Evolutionary conservation across 2,329 filamentous ascomycete species (phyloP).

Genomic region (Aspergillus sergii): DNA sequence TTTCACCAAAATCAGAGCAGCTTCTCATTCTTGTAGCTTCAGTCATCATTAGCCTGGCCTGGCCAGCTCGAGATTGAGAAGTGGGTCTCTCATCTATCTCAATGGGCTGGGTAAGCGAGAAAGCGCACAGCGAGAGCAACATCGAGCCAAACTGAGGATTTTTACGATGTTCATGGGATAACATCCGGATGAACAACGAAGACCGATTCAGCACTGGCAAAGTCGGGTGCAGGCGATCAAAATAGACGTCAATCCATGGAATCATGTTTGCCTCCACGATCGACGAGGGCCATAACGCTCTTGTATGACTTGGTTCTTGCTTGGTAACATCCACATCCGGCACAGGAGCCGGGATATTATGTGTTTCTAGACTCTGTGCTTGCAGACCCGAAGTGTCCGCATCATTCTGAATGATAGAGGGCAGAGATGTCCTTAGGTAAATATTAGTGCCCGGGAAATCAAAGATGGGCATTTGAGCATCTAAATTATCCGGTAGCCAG

Average conservation of each 20-base stretch:
- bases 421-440: constrained; percentile 38
- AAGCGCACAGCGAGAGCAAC: constrained; percentile 46
- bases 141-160: constrained; percentile 49
- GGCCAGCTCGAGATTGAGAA: constrained; percentile 36
- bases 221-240: constrained; percentile 48
- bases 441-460: constrained; percentile 39
- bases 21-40: constrained; percentile 49
- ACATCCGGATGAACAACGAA: constrained; percentile 45
- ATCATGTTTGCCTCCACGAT: constrained; percentile 47
- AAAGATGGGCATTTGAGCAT: constrained; percentile 35
- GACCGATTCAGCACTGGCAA: constrained; percentile 46
- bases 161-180: constrained; percentile 46
- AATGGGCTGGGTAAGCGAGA: constrained; percentile 49
- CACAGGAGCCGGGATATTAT: constrained; percentile 22
- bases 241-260: constrained; percentile 48
- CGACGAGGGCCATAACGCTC: constrained; percentile 40
- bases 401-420: constrained; percentile 34
- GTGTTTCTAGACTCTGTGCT: constrained; percentile 21
- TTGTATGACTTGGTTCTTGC: constrained; percentile 23
- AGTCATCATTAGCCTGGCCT: constrained; percentile 46
- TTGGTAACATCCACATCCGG: constrained; percentile 17
- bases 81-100: constrained; percentile 45
- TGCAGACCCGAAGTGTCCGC: constrained; percentile 24
- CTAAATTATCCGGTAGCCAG: constrained; percentile 40
- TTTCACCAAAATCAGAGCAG: constrained; percentile 44